Evolutionary conservation across 352 stramenopile genomes (phyloP).

Genomic region (Ophiocytium majus): DNA sequence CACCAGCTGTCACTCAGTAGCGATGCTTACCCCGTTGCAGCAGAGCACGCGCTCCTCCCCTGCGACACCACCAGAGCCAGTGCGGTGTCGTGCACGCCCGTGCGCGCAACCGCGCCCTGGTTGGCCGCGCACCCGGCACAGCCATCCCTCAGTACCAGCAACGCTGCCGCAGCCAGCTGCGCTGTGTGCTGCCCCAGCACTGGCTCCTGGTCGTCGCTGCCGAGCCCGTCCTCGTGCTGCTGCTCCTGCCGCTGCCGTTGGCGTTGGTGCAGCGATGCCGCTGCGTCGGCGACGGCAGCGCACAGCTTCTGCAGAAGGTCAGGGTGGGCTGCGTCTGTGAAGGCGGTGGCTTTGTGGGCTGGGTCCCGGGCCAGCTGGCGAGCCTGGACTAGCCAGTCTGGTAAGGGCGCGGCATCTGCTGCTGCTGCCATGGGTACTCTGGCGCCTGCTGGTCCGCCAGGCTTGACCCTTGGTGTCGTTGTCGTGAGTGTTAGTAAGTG

Average conservation of each 20-base stretch:
- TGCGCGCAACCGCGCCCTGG: not conserved
- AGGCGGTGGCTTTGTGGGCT: too few species aligned
- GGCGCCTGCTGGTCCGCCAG: too few species aligned
- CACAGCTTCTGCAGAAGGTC: not conserved
- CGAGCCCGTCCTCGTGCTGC: not conserved
- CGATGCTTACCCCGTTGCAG: not conserved
- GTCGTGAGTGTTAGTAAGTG: too few species aligned
- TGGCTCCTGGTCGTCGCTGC: not conserved
- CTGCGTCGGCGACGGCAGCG: not conserved
- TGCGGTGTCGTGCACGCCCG: not conserved
- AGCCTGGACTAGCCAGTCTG: too few species aligned
- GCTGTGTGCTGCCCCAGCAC: not conserved
- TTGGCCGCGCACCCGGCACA: not conserved
- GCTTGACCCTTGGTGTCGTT: too few species aligned
- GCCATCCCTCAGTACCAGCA: not conserved
- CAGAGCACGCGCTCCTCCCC: not conserved
- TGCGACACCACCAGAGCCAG: not conserved
- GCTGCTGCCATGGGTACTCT: too few species aligned
- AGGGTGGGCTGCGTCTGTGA: too few species aligned
- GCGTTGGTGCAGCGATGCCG: not conserved
- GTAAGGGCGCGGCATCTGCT: too few species aligned
- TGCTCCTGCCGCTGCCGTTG: not conserved
- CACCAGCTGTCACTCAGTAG: too few species aligned
- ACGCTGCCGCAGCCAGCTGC: not conserved
- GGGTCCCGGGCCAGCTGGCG: too few species aligned